Evolutionary conservation across 1,139 yeast genomes (phyloP).

Genomic region (Pichia sp.): DNA sequence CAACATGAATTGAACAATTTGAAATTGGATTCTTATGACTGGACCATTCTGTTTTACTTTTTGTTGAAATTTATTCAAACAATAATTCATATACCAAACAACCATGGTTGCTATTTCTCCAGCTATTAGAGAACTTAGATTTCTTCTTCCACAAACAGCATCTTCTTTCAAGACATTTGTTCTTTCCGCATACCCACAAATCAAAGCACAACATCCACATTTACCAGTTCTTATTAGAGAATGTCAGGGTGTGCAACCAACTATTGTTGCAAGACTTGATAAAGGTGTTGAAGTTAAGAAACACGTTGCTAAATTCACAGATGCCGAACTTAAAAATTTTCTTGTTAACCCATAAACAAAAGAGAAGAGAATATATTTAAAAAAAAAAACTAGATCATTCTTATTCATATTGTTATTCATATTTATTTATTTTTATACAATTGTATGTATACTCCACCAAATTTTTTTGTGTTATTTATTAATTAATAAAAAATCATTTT

Average conservation of each 20-base stretch:
- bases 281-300: conserved; percentile 31
- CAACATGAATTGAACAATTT: background rate
- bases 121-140: conserved; percentile 69
- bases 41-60: background rate
- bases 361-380: background rate
- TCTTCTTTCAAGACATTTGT: conserved; percentile 52
- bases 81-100: background rate
- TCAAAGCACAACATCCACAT: conserved; percentile 51
- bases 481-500: background rate
- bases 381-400: background rate
- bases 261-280: conserved; percentile 61
- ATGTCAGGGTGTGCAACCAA: conserved; percentile 65
- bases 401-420: background rate
- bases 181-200: conserved; percentile 50
- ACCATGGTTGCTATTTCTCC: conserved; percentile 17
- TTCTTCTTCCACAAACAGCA: conserved; percentile 70
- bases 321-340: conserved; percentile 24
- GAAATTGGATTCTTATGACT: background rate
- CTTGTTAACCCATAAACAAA: conserved; percentile 15
- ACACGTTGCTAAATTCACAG: conserved; percentile 24
- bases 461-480: background rate
- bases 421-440: background rate
- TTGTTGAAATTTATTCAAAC: background rate
- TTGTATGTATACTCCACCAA: background rate
- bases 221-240: conserved; percentile 74